phyloP scores from a whole-genome alignment of 176 grass and related monocot species.

The Canna indica region DNA sequence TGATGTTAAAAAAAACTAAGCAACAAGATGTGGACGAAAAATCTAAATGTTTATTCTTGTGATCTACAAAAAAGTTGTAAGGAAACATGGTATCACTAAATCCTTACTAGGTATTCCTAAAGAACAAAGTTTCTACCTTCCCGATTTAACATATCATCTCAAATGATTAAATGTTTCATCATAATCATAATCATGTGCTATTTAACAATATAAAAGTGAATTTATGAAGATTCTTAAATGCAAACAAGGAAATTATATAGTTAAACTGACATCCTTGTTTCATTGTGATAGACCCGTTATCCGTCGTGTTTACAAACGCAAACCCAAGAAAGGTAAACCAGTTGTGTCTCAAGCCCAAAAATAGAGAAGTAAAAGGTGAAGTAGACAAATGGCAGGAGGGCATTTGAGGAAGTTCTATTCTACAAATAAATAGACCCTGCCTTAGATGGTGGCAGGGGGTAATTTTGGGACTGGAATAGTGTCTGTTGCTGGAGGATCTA shows the following conservation, averaged over 20 bases:
- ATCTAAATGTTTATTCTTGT: not conserved
- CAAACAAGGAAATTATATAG: not conserved
- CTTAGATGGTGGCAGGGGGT: no score
- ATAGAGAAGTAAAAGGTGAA: no score
- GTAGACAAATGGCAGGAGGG: no score
- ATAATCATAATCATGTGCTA: constrained; percentile 1
- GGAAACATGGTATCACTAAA: not conserved
- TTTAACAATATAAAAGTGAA: not conserved
- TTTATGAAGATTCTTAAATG: not conserved
- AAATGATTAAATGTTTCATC: not conserved
- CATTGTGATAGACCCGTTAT: no score
- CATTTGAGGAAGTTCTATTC: no score
- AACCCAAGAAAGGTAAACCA: no score
- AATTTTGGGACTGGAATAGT: no score
- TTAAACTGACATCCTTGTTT: no score
- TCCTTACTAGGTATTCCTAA: not conserved
- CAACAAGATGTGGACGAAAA: not conserved
- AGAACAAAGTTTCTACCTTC: not conserved
- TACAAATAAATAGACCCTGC: no score
- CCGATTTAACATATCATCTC: not conserved
- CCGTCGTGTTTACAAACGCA: no score
- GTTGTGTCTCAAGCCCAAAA: no score
- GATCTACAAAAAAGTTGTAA: not conserved
- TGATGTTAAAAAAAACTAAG: not conserved
- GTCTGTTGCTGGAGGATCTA: no score